Conservation (phyloP, 495 filamentous ascomycete species). For the Penicillium manginii region DNA sequence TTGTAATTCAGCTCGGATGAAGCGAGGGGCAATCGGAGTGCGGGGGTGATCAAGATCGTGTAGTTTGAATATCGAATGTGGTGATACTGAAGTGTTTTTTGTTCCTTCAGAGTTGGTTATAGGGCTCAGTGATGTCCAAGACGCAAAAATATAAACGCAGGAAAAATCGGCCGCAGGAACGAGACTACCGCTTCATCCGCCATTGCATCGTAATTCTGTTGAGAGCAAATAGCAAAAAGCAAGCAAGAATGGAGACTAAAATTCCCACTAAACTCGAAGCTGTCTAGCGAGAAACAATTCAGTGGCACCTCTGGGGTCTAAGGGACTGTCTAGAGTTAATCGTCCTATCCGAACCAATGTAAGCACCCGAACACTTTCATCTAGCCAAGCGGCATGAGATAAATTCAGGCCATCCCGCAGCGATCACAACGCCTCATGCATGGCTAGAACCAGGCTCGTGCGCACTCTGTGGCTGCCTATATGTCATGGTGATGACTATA, state of each 20-base stretch:
- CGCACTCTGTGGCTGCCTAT: background rate
- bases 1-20: background rate
- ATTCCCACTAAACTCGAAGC: constrained; percentile 4
- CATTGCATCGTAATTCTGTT: constrained; percentile 5
- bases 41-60: background rate
- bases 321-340: constrained; percentile 3
- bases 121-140: constrained; percentile 2
- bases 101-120: background rate
- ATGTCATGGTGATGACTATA: constrained; percentile 4
- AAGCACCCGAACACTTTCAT: background rate
- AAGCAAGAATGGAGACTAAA: constrained; percentile 12
- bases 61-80: background rate
- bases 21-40: background rate
- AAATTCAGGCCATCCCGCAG: constrained; percentile 1
- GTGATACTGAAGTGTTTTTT: background rate
- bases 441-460: constrained; percentile 3
- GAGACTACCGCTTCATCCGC: constrained; percentile 1
- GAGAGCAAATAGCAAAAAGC: background rate
- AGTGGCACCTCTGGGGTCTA: constrained; percentile 4
- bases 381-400: background rate
- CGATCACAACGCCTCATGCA: constrained; percentile 2
- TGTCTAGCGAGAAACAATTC: background rate
- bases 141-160: constrained; percentile 7
- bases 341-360: background rate
- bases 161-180: background rate